These are phyloP conservation scores for Clonostachys rhizophaga DNA, from an alignment of 2,329 filamentous ascomycete species.

Conservation along the genomic window DNA sequence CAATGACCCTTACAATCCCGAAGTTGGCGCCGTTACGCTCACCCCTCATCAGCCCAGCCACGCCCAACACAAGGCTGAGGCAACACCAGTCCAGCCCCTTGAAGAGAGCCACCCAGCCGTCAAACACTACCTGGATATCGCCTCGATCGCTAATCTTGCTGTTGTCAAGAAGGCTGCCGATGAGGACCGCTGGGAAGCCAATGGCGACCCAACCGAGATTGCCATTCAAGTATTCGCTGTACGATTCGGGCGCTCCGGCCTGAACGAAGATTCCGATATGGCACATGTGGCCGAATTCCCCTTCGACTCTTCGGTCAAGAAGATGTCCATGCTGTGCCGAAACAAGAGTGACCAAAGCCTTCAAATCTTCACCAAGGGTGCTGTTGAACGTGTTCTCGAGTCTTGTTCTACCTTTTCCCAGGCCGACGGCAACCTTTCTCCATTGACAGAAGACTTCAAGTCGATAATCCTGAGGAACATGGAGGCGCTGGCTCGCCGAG, in stretches of 20 bases:
- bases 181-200: conserved; percentile 1
- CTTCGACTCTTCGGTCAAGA: conserved; percentile 71
- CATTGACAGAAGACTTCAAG: conserved; percentile 27
- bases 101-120: conserved; percentile 24
- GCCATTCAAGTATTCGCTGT: conserved; percentile 71
- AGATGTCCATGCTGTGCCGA: conserved; percentile 68
- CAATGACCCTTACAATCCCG: conserved; percentile 20
- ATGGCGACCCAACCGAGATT: conserved; percentile 52
- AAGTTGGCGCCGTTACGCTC: conserved; percentile 10
- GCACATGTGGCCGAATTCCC: conserved; percentile 57
- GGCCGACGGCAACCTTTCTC: conserved; percentile 26
- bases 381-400: conserved; percentile 61
- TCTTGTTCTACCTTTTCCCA: conserved; percentile 44
- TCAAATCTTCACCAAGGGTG: conserved; percentile 59
- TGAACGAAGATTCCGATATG: conserved; percentile 29
- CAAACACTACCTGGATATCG: conserved; percentile 48
- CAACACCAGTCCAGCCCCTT: not conserved
- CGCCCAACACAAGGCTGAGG: no score
- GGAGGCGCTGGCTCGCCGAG: conserved; percentile 58
- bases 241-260: conserved; percentile 51
- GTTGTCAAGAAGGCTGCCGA: not conserved
- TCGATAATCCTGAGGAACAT: conserved; percentile 58
- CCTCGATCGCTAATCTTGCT: conserved; percentile 57
- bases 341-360: conserved; percentile 29
- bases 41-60: conserved; percentile 8